Evolutionary conservation across 495 filamentous ascomycete genomes (phyloP).

Genomic region (Penicillium goetzii): DNA sequence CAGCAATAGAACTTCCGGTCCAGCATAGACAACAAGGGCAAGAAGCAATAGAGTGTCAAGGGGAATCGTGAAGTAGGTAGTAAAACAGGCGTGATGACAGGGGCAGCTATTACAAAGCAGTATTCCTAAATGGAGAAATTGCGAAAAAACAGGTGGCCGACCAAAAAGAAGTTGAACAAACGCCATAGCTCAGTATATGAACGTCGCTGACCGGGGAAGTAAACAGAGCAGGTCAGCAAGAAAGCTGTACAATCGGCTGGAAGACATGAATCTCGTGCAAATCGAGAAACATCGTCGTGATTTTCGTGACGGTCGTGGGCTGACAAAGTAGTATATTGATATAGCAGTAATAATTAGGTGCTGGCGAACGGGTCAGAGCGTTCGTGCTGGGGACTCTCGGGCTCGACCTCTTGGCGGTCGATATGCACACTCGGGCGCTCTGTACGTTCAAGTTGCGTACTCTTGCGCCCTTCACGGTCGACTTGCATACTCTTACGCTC

Average conservation of each 20-base stretch:
- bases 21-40: neutral
- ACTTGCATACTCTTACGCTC: constrained; percentile 16
- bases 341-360: constrained; percentile 12
- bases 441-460: constrained; percentile 22
- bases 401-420: constrained; percentile 13
- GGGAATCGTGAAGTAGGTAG: neutral
- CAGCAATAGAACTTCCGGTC: neutral
- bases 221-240: neutral
- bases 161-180: constrained; percentile 13
- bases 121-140: neutral
- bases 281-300: neutral
- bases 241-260: constrained; percentile 21
- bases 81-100: neutral
- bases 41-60: neutral
- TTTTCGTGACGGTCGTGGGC: constrained; percentile 25
- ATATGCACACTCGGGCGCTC: constrained; percentile 14
- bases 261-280: constrained; percentile 6
- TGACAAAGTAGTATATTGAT: constrained; percentile 9
- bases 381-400: constrained; percentile 10
- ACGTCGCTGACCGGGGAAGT: neutral
- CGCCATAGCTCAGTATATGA: constrained; percentile 14
- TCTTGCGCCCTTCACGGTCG: constrained; percentile 27
- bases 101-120: constrained; percentile 19
- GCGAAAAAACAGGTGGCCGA: neutral
- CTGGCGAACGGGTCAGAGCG: constrained; percentile 18